These are phyloP conservation scores for Wickerhamomyces kurtzmanii DNA, from an alignment of 805 yeast genomes.

Conservation along the genomic window DNA sequence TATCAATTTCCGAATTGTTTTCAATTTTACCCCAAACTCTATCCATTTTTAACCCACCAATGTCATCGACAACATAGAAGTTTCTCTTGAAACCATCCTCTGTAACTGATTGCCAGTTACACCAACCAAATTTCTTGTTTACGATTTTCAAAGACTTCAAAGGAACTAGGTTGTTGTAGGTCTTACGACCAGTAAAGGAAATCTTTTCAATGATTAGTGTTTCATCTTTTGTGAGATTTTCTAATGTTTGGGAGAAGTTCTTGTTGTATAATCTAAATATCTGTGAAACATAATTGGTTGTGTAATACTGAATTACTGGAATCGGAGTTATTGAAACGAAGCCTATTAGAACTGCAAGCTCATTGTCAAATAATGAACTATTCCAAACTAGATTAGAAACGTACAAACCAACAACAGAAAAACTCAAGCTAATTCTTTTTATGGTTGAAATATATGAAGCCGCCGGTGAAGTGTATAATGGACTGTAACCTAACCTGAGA, in stretches of 20 bases:
- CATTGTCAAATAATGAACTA: constrained; percentile 42
- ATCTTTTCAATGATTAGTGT: constrained; percentile 59
- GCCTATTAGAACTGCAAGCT: constrained; percentile 30
- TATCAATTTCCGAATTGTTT: constrained; percentile 51
- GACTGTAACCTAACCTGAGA: constrained; percentile 45
- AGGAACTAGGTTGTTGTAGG: constrained; percentile 51
- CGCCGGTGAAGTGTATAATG: constrained; percentile 58
- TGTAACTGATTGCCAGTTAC: constrained; percentile 29
- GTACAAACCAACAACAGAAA: constrained; percentile 49
- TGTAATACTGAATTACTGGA: constrained; percentile 46
- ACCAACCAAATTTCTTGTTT: constrained; percentile 35
- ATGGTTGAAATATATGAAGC: constrained; percentile 51
- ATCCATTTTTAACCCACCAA: constrained; percentile 80
- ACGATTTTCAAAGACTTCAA: constrained; percentile 35
- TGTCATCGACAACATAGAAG: constrained; percentile 58
- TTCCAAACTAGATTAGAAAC: constrained; percentile 50
- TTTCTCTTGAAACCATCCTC: constrained; percentile 21
- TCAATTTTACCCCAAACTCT: constrained; percentile 81
- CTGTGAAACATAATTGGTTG: constrained; percentile 60
- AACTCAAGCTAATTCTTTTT: constrained; percentile 52
- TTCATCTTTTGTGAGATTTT: constrained; percentile 52
- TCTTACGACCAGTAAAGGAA: constrained; percentile 53
- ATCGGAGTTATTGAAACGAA: constrained; percentile 38
- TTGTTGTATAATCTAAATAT: constrained; percentile 62
- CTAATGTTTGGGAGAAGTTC: constrained; percentile 50